These are phyloP conservation scores for Striga asiatica DNA, from an alignment of 257 asterid species.

Conservation along the genomic window DNA sequence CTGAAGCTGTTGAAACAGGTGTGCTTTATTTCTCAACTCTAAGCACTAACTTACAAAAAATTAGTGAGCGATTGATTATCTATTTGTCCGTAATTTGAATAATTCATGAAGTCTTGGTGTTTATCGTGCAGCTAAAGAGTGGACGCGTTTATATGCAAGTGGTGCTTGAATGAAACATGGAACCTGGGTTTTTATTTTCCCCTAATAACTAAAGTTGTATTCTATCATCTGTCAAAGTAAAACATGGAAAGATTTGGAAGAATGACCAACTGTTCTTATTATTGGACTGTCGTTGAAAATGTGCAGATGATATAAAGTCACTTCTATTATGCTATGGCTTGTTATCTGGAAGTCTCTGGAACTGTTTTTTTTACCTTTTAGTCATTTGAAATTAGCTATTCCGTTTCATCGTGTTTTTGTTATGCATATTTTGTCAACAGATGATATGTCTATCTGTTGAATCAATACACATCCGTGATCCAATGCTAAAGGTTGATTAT, in stretches of 20 bases:
- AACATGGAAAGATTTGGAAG: conserved; percentile 23
- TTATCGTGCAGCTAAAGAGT: conserved; percentile 53
- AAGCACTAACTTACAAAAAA: neutral
- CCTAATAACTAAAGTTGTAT: conserved; percentile 18
- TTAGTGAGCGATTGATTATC: neutral
- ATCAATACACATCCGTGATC: no score
- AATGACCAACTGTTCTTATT: conserved; percentile 4
- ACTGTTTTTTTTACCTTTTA: neutral
- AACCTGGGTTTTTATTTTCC: conserved; percentile 1
- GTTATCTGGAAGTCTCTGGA: neutral
- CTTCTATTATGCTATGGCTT: conserved; percentile 10
- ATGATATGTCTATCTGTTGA: no score
- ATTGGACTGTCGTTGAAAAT: conserved; percentile 22
- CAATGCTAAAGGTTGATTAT: no score
- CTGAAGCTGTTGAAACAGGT: conserved; percentile 99
- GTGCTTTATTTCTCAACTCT: neutral
- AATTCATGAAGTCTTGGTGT: neutral
- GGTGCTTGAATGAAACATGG: conserved; percentile 45
- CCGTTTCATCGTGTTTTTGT: neutral
- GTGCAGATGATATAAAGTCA: conserved; percentile 25
- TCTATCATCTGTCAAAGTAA: conserved; percentile 14
- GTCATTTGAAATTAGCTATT: neutral
- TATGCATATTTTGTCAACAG: neutral
- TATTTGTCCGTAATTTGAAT: neutral
- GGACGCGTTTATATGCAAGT: conserved; percentile 93